phyloP scores from a whole-genome alignment of 495 filamentous ascomycete genomes.

The Talaromyces nanjingensis region DNA sequence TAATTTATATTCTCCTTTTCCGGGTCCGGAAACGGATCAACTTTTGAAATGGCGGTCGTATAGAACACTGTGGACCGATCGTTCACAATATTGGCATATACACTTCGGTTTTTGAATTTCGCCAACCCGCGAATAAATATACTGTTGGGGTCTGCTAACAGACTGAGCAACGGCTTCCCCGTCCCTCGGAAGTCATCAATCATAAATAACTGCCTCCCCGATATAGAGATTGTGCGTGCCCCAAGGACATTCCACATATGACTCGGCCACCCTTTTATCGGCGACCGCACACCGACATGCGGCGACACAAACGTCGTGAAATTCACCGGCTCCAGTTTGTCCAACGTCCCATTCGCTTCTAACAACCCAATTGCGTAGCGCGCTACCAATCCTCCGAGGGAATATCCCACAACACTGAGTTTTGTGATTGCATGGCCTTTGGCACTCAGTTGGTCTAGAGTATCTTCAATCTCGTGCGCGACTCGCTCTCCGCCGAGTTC shows the following conservation, averaged over 20 bases:
- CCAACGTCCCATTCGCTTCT: slow-evolving; percentile 69
- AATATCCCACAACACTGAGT: slow-evolving; percentile 84
- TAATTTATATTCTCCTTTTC: slow-evolving; percentile 63
- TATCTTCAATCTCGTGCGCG: slow-evolving; percentile 79
- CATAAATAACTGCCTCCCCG: slow-evolving; percentile 80
- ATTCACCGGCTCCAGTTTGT: slow-evolving; percentile 76
- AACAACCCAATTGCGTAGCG: slow-evolving; percentile 84
- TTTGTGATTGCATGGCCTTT: slow-evolving; percentile 68
- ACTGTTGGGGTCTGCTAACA: slow-evolving; percentile 76
- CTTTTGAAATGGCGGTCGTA: slow-evolving; percentile 66
- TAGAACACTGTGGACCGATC: slow-evolving; percentile 76
- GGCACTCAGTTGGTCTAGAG: slow-evolving; percentile 55
- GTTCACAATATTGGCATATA: slow-evolving; percentile 83
- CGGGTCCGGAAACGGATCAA: slow-evolving; percentile 65
- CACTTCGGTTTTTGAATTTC: slow-evolving; percentile 60
- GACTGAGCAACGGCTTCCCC: slow-evolving; percentile 65
- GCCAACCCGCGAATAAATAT: slow-evolving; percentile 79
- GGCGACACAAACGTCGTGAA: slow-evolving; percentile 91
- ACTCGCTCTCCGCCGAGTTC: slow-evolving; percentile 86
- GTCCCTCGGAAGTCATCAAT: slow-evolving; percentile 81
- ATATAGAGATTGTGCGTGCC: slow-evolving; percentile 65
- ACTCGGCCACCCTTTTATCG: slow-evolving; percentile 57
- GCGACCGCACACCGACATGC: slow-evolving; percentile 78
- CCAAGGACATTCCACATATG: slow-evolving; percentile 77
- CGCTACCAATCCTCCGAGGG: slow-evolving; percentile 78